These are phyloP conservation scores for Ulmus americana DNA, from an alignment of 331 rosid species.

Conservation along the genomic window DNA sequence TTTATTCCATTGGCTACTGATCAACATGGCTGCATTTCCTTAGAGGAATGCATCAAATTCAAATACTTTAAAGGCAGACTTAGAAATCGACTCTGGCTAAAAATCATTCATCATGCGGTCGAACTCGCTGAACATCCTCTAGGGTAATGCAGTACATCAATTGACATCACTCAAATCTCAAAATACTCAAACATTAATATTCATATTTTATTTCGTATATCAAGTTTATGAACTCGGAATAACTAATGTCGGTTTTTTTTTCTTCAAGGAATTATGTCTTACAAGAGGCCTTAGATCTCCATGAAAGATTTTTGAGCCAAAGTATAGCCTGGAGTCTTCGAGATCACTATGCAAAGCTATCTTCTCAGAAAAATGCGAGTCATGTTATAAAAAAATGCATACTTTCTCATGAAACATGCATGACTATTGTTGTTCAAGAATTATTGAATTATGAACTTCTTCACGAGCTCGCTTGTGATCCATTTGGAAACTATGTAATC, in stretches of 20 bases:
- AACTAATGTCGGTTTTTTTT: neutral
- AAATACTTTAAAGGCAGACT: neutral
- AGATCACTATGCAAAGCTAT: conserved; percentile 12
- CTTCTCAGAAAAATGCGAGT: conserved; percentile 20
- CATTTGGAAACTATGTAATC: conserved; percentile 27
- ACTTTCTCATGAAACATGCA: neutral
- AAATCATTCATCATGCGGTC: conserved; percentile 6
- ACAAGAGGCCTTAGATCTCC: conserved; percentile 17
- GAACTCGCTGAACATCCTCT: conserved; percentile 26
- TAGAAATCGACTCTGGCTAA: conserved; percentile 5
- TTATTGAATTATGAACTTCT: conserved; percentile 5
- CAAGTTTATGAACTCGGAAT: neutral
- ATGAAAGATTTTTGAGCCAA: conserved; percentile 3
- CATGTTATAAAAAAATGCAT: conserved; percentile 30
- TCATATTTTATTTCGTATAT: neutral
- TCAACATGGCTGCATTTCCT: conserved; percentile 25
- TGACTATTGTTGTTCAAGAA: neutral
- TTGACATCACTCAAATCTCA: too few relatives aligned
- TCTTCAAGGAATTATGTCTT: conserved; percentile 26
- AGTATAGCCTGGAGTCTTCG: conserved; percentile 10
- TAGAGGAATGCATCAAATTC: conserved; percentile 19
- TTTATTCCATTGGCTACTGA: conserved; percentile 19
- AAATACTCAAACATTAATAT: too few relatives aligned
- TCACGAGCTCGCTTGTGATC: conserved; percentile 13
- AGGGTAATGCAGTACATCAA: conserved; percentile 14